phyloP scores from a whole-genome alignment of 176 grass and related monocot species.

The Ensete ventricosum region DNA sequence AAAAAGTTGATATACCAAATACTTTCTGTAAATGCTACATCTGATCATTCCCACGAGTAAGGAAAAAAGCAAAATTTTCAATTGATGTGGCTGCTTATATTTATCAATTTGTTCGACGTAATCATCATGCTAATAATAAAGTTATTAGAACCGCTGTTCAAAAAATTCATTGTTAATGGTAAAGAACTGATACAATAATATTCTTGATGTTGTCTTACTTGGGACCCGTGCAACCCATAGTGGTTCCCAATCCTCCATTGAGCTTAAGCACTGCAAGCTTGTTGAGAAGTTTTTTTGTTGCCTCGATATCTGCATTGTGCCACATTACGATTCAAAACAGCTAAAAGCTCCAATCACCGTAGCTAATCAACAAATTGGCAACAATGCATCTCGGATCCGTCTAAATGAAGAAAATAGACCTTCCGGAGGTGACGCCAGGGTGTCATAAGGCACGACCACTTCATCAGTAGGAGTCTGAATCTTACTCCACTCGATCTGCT shows the following conservation, averaged over 20 bases:
- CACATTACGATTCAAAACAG: not conserved
- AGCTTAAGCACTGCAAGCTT: conserved; percentile 95
- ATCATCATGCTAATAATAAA: not conserved
- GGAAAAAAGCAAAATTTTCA: no score
- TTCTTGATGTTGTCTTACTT: conserved; percentile 38
- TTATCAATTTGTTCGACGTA: no score
- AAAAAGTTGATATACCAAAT: no score
- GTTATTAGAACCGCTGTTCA: not conserved
- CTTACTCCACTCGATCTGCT: conserved; percentile 97
- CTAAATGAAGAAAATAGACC: conserved; percentile 28
- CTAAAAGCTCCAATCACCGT: not conserved
- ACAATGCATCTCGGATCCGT: conserved; percentile 8
- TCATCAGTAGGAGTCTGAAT: conserved; percentile 96
- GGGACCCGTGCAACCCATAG: conserved; percentile 92
- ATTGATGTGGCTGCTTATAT: no score
- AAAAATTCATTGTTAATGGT: no score
- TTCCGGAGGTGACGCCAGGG: conserved; percentile 47
- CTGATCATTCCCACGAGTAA: no score
- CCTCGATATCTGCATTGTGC: conserved; percentile 40
- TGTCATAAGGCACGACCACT: conserved; percentile 81
- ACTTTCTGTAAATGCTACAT: no score
- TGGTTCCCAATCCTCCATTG: conserved; percentile 79
- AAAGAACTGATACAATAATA: not conserved
- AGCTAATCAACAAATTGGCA: not conserved
- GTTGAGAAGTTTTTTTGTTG: conserved; percentile 70